Percentiles rank a stretch among this genome's conserved stretches.
phyloP scores from a whole-genome alignment of 2,329 filamentous ascomycete species.

The Arthrinium puccinioides region DNA sequence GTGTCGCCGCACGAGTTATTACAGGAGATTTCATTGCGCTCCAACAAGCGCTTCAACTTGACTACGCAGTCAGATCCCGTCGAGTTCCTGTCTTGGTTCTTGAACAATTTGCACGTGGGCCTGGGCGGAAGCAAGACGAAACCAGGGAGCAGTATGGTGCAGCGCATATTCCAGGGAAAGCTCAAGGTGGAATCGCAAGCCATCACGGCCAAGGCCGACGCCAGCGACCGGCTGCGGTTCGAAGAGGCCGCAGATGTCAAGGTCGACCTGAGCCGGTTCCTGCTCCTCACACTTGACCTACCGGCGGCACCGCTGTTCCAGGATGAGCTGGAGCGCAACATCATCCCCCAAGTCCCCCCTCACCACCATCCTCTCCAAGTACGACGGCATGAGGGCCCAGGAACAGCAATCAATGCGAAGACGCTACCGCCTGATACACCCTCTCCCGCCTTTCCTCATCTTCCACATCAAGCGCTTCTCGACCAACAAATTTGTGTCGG shows the following conservation, averaged over 20 bases:
- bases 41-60: conserved; percentile 86
- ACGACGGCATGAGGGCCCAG: conserved; percentile 81
- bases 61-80: conserved; percentile 91
- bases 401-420: conserved; percentile 85
- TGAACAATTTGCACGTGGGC: conserved; percentile 89
- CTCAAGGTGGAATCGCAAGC: conserved; percentile 89
- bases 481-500: conserved; percentile 91
- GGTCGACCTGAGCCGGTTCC: conserved; percentile 69
- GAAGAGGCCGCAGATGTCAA: conserved; percentile 82
- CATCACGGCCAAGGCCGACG: conserved; percentile 86
- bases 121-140: conserved; percentile 86
- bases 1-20: conserved; percentile 96
- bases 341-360: conserved; percentile 87
- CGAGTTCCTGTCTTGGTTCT: conserved; percentile 94
- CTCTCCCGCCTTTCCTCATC: conserved; percentile 81
- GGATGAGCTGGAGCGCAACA: conserved; percentile 88
- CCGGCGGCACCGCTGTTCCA: conserved; percentile 92
- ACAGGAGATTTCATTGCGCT: conserved; percentile 85
- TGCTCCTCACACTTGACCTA: conserved; percentile 88
- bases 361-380: conserved; percentile 78
- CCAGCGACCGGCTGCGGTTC: conserved; percentile 81
- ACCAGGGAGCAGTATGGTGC: conserved; percentile 77
- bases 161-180: conserved; percentile 88
- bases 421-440: conserved; percentile 83
- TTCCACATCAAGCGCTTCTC: conserved; percentile 98